Percentiles rank a stretch among this genome's conserved stretches.
Conservation (phyloP, 169 alveolate species). For the Plasmodium vivax region DNA sequence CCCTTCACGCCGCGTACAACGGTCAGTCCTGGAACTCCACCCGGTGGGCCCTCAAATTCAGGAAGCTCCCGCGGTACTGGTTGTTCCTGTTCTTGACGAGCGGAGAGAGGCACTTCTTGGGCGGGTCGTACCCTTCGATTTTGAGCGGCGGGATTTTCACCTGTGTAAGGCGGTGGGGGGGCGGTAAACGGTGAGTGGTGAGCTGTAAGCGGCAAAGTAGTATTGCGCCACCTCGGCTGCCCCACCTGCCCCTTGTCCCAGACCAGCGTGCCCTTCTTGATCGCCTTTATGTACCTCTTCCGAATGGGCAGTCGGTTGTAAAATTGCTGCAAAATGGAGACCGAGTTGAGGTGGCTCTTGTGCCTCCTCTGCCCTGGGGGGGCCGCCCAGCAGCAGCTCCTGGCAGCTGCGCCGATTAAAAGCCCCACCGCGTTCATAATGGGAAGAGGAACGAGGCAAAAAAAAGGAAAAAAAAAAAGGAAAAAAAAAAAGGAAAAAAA, state of each 20-base stretch:
- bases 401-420: neutral
- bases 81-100: conserved; percentile 49
- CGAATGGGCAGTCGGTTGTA: conserved; percentile 86
- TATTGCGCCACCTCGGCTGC: neutral
- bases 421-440: neutral
- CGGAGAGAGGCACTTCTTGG: conserved; percentile 82
- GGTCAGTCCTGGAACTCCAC: conserved; percentile 55
- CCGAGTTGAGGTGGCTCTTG: conserved; percentile 84
- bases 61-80: conserved; percentile 61
- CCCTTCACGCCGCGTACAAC: neutral
- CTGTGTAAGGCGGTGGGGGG: conserved; percentile 19
- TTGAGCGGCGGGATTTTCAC: conserved; percentile 83
- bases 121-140: conserved; percentile 86
- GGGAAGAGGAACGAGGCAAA: neutral
- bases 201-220: too few relatives aligned
- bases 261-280: conserved; percentile 85
- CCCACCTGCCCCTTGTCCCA: conserved; percentile 90
- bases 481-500: too few relatives aligned
- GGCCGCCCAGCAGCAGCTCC: neutral
- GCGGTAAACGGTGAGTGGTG: neutral
- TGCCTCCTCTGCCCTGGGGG: conserved; percentile 3
- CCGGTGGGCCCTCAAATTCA: conserved; percentile 46
- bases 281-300: conserved; percentile 83
- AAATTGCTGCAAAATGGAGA: conserved; percentile 86
- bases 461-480: too few relatives aligned